Evolutionary conservation across 495 filamentous ascomycete species (phyloP).

Genomic region (Lichina pygmaea): DNA sequence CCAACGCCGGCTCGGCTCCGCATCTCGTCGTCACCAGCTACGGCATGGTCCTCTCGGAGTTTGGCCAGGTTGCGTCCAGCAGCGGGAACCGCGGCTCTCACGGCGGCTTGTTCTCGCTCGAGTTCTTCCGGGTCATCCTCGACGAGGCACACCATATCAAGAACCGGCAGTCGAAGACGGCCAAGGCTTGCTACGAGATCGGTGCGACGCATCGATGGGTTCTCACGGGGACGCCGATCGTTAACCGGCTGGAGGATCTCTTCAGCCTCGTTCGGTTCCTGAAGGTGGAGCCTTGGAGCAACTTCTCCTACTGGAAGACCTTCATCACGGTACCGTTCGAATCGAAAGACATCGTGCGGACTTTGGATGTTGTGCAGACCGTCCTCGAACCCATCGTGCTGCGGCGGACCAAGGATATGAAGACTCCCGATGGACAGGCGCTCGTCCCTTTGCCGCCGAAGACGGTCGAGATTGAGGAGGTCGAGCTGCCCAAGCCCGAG

Average conservation of each 20-base stretch:
- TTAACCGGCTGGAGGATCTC: slow-evolving; percentile 89
- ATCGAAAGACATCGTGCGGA: slow-evolving; percentile 73
- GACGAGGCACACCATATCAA: slow-evolving; percentile 93
- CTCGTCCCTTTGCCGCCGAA: slow-evolving; percentile 68
- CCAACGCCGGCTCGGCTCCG: slow-evolving; percentile 48
- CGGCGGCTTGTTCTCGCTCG: slow-evolving; percentile 65
- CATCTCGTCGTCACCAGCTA: slow-evolving; percentile 92
- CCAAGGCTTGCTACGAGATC: slow-evolving; percentile 78
- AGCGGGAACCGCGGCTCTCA: slow-evolving; percentile 27
- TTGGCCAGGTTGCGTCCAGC: slow-evolving; percentile 31
- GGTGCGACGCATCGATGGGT: slow-evolving; percentile 71
- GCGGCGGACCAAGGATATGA: slow-evolving; percentile 90
- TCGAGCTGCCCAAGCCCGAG: slow-evolving; percentile 62
- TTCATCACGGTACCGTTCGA: slow-evolving; percentile 97
- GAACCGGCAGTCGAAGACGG: slow-evolving; percentile 33
- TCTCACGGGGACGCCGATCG: slow-evolving; percentile 86
- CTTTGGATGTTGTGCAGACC: slow-evolving; percentile 89
- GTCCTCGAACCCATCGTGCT: slow-evolving; percentile 91
- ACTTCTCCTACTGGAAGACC: slow-evolving; percentile 96
- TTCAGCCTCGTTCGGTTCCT: slow-evolving; percentile 84
- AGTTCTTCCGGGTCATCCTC: slow-evolving; percentile 82
- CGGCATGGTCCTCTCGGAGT: slow-evolving; percentile 75
- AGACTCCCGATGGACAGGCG: slow-evolving; percentile 67
- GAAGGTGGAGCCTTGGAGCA: slow-evolving; percentile 86
- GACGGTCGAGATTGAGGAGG: slow-evolving; percentile 53